These are phyloP conservation scores for Thelonectria discophora DNA, from an alignment of 2,329 filamentous ascomycete species.

Conservation along the genomic window DNA sequence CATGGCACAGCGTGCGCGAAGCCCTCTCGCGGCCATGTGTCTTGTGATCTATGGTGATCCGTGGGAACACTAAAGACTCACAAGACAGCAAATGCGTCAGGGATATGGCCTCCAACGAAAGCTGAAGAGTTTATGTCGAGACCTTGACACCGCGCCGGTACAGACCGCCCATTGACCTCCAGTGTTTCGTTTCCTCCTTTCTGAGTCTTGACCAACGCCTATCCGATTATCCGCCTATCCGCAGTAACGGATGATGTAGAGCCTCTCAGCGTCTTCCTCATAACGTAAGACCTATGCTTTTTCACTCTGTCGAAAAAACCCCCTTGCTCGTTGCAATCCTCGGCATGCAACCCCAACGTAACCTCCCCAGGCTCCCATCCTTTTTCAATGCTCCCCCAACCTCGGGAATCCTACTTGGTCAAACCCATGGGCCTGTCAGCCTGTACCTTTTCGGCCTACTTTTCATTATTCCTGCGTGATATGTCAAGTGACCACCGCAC, in stretches of 20 bases:
- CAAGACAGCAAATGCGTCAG: not conserved
- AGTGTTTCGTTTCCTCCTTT: too few species aligned
- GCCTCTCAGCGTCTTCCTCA: too few species aligned
- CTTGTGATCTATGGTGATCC: conserved; percentile 8
- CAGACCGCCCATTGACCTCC: conserved; percentile 17
- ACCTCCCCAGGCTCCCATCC: too few species aligned
- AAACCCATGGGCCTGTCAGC: too few species aligned
- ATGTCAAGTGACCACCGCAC: not conserved
- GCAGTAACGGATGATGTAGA: too few species aligned
- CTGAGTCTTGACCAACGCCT: not conserved
- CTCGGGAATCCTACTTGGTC: not conserved
- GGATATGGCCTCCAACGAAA: conserved; percentile 2
- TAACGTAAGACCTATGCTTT: too few species aligned
- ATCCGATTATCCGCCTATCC: too few species aligned
- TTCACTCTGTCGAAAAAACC: not conserved
- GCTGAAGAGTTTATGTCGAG: not conserved
- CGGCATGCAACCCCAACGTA: too few species aligned
- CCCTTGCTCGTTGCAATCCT: too few species aligned
- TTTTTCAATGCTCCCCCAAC: not conserved
- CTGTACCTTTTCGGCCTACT: not conserved
- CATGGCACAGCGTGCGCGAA: conserved; percentile 25
- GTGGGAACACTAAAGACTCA: not conserved
- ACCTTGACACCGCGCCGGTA: not conserved
- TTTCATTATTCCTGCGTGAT: not conserved
- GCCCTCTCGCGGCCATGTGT: conserved; percentile 10